Evolutionary conservation across 139 green algal species (phyloP).

Genomic region (Chlamydomonas sp.): DNA sequence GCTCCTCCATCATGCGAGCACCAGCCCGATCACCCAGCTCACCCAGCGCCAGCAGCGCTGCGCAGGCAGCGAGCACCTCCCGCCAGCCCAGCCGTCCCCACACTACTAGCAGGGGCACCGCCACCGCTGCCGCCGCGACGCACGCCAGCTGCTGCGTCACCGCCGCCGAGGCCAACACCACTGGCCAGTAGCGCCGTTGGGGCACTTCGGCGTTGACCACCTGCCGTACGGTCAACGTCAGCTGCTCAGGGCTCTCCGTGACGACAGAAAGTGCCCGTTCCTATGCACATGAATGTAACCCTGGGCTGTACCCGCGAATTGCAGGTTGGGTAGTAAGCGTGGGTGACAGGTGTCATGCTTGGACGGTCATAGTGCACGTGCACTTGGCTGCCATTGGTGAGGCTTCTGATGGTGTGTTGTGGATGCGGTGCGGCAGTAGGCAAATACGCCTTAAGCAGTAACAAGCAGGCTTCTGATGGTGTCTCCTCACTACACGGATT

Average conservation of each 20-base stretch:
- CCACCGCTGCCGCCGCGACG: conserved; percentile 51
- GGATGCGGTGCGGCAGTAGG: too few species aligned
- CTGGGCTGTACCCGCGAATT: too few species aligned
- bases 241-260: not conserved
- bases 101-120: conserved; percentile 56
- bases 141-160: conserved; percentile 83
- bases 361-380: too few species aligned
- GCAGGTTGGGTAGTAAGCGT: too few species aligned
- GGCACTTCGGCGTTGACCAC: conserved; percentile 70
- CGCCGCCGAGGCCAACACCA: conserved; percentile 71
- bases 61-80: conserved; percentile 4
- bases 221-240: conserved; percentile 26
- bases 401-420: too few species aligned
- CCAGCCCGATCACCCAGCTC: not conserved
- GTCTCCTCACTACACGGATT: too few species aligned
- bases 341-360: too few species aligned
- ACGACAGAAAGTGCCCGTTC: not conserved
- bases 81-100: conserved; percentile 2
- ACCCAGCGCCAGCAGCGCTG: conserved; percentile 15
- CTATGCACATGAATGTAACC: too few species aligned
- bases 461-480: too few species aligned
- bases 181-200: conserved; percentile 64
- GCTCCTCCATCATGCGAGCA: not conserved
- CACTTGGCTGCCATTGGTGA: too few species aligned
- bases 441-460: too few species aligned